phyloP scores from a whole-genome alignment of 228 moss, liverwort and hornwort genomes.

The Sphagnum fallax region DNA sequence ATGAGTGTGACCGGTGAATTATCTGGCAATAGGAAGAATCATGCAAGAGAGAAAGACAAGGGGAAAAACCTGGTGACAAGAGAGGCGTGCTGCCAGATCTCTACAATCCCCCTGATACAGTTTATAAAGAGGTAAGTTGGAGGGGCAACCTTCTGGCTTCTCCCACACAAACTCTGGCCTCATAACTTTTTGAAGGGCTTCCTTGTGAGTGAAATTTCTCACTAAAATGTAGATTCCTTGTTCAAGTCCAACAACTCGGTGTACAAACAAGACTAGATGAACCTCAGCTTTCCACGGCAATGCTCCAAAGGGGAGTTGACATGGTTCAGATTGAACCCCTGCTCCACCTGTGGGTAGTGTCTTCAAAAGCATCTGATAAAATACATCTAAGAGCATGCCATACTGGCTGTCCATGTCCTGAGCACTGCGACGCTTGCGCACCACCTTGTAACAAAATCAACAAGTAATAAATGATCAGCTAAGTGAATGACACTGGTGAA shows the following conservation, averaged over 20 bases:
- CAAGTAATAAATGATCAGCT: no score
- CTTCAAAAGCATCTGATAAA: constrained; percentile 67
- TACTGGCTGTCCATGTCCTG: constrained; percentile 65
- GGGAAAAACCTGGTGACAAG: constrained; percentile 60
- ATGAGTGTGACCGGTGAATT: no score
- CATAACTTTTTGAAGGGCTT: constrained; percentile 39
- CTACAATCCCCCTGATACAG: constrained; percentile 51
- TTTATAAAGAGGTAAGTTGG: constrained; percentile 53
- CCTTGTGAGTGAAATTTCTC: constrained; percentile 47
- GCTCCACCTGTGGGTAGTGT: constrained; percentile 44
- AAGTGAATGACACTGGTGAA: no score
- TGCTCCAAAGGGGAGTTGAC: constrained; percentile 65
- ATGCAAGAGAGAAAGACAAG: not conserved
- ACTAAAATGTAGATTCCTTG: constrained; percentile 66
- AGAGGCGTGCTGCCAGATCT: constrained; percentile 47
- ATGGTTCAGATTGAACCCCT: constrained; percentile 43
- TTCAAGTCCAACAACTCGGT: constrained; percentile 57
- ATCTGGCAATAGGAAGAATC: not conserved
- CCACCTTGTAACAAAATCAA: constrained; percentile 27
- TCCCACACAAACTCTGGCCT: constrained; percentile 58
- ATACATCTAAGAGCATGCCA: constrained; percentile 60
- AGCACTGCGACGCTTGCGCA: constrained; percentile 74
- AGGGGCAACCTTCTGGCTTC: constrained; percentile 61
- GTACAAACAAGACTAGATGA: constrained; percentile 72
- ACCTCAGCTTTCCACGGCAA: constrained; percentile 66